Evolutionary conservation across 345 rosid genomes (phyloP), one percentile per base, ranked within the genome.

Genomic region (Aquilaria yunnanensis): DNA sequence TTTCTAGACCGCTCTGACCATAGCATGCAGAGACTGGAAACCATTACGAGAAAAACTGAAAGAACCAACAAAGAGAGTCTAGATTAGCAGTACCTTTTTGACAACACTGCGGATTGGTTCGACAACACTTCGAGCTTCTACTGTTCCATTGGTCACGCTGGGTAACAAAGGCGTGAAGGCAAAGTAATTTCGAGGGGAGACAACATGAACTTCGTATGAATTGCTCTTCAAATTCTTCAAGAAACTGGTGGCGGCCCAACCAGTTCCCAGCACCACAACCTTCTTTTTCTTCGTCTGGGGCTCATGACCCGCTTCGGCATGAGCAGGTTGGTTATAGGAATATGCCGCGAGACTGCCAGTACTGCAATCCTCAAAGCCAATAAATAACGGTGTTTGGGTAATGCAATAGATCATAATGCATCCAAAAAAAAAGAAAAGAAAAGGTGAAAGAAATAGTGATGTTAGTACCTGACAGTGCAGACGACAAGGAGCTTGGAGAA

Each of bases 101-200:
- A 83, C 59, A 45, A 91, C 86, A 37, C 72, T 81, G 54, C 81
- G 88, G 65, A 88, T 74, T 0, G 97, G 96, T 67, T 91, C 93
- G 1, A 91, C 93, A 14, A 91, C 71, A 81, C 97, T 91, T 14
- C 97, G 93, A 23, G 96, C 89, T 69, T 91, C 96, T 0, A 88
- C 90, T 0, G 96, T 86, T 31, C 97, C 96, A 78, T 76, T 81
- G 29, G 94, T 86, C 16, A 88, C 91, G 61, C 89, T 91, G 0
- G 96, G 97, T 45, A 91, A 54, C 65, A 86, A 66, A n/a, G 97
- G 96, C 57, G 96, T 91, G 74, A 91, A 91, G 0, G 87, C 83
- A 56, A 91, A 91, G 59, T 80, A 91, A 70, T 86, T 91, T 2
- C 89, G 89, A 0, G 89, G 96, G 1, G 96, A 91, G 12, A 91